Evolutionary conservation across 257 asterid genomes (phyloP).

Genomic region (Gentiana dahurica): DNA sequence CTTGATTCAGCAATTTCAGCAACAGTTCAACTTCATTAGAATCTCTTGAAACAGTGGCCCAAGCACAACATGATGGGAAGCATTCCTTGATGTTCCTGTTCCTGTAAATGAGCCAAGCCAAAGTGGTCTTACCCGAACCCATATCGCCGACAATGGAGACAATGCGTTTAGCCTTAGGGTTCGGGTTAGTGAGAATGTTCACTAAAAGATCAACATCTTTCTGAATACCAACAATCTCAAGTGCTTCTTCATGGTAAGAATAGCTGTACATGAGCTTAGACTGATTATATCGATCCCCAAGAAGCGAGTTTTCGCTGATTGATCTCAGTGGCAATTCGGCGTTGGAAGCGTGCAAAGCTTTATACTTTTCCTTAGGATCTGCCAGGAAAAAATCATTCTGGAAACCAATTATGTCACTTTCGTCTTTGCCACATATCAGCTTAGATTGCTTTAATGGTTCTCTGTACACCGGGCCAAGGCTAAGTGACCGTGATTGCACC

Average conservation of each 20-base stretch:
- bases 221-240: constrained; percentile 9
- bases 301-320: background rate
- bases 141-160: constrained; percentile 18
- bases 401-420: too few species aligned
- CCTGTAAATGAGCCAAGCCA: constrained; percentile 20
- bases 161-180: background rate
- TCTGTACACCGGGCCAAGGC: too few species aligned
- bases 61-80: constrained; percentile 11
- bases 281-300: constrained; percentile 3
- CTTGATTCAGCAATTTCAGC: constrained; percentile 18
- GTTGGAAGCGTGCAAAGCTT: background rate
- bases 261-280: constrained; percentile 5
- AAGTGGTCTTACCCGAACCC: constrained; percentile 33
- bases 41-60: constrained; percentile 15
- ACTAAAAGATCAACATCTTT: background rate
- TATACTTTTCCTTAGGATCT: too few species aligned
- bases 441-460: too few species aligned
- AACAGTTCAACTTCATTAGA: constrained; percentile 7
- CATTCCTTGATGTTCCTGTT: constrained; percentile 3
- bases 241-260: constrained; percentile 13
- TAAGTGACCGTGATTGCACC: too few species aligned
- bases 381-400: background rate
- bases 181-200: background rate
- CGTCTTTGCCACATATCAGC: too few species aligned
- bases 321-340: background rate